Evolutionary conservation across 1,139 yeast genomes (phyloP).

Genomic region (Pichia sp.): DNA sequence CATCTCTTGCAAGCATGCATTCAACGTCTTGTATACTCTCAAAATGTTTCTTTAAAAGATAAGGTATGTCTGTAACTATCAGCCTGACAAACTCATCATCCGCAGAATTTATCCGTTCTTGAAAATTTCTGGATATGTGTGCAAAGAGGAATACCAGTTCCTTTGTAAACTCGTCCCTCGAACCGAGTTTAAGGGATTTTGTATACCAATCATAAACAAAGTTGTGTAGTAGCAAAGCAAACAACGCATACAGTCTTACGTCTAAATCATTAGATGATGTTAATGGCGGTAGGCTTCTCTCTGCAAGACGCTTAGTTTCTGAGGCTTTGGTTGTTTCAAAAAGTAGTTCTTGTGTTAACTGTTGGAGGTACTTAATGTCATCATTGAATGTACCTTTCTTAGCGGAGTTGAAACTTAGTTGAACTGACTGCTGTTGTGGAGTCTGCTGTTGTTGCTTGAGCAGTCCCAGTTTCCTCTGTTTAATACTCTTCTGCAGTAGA

Average conservation of each 20-base stretch:
- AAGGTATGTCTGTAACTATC: slow-evolving; percentile 36
- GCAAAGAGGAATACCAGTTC: slow-evolving; percentile 39
- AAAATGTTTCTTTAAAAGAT: slow-evolving; percentile 19
- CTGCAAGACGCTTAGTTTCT: neutral
- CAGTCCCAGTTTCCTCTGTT: neutral
- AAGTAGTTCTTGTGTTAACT: neutral
- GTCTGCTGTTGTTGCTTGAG: neutral
- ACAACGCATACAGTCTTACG: slow-evolving; percentile 40
- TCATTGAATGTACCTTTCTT: neutral
- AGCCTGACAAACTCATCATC: slow-evolving; percentile 38
- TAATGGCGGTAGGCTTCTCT: slow-evolving; percentile 7
- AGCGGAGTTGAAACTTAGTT: neutral
- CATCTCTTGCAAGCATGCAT: slow-evolving; percentile 13
- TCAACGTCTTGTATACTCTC: slow-evolving; percentile 11
- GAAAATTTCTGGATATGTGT: slow-evolving; percentile 36
- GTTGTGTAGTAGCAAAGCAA: slow-evolving; percentile 41
- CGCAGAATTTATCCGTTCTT: slow-evolving; percentile 27
- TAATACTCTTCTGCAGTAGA: neutral
- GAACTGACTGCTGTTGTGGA: neutral
- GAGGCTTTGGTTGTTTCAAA: neutral
- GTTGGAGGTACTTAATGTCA: neutral
- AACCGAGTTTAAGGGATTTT: slow-evolving; percentile 31
- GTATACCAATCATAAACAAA: slow-evolving; percentile 45
- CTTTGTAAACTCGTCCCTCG: slow-evolving; percentile 37
- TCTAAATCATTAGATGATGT: slow-evolving; percentile 32